These are phyloP conservation scores for Acer campestre DNA, from an alignment of 345 rosid species.

Conservation along the genomic window DNA sequence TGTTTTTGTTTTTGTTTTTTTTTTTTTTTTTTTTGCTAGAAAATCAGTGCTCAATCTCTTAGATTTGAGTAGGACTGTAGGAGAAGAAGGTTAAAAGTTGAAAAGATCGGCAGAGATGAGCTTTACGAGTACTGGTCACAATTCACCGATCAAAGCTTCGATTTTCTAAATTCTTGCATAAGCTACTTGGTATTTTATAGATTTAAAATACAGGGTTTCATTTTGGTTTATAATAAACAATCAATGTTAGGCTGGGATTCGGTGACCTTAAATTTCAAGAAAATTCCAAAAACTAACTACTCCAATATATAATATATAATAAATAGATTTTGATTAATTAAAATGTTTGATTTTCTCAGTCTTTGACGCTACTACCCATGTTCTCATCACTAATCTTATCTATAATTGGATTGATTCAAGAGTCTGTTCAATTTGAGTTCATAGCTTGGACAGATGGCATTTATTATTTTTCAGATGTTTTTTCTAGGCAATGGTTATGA, in stretches of 20 bases:
- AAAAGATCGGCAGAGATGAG: constrained; percentile 76
- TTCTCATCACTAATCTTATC: constrained; percentile 42
- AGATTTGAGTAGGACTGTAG: constrained; percentile 61
- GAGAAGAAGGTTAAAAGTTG: constrained; percentile 75
- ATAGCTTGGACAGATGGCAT: constrained; percentile 22
- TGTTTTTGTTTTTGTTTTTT: no score
- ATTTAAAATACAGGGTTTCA: constrained; percentile 35
- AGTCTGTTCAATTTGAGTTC: neutral
- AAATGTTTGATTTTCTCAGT: constrained; percentile 31
- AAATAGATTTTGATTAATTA: neutral
- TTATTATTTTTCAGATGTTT: constrained; percentile 4
- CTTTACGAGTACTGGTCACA: constrained; percentile 91
- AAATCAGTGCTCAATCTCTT: no score
- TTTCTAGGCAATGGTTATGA: neutral
- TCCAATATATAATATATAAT: constrained; percentile 24
- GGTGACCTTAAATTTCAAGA: constrained; percentile 52
- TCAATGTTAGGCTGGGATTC: constrained; percentile 59
- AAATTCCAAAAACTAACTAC: constrained; percentile 38
- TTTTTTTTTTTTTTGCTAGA: no score
- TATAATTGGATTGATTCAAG: constrained; percentile 17
- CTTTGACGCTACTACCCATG: constrained; percentile 39
- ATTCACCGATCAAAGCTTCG: no score
- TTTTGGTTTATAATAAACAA: constrained; percentile 30
- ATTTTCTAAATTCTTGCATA: constrained; percentile 28
- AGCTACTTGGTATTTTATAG: neutral